Evolutionary conservation across 345 rosid species (phyloP).

Genomic region (Citrus medica): DNA sequence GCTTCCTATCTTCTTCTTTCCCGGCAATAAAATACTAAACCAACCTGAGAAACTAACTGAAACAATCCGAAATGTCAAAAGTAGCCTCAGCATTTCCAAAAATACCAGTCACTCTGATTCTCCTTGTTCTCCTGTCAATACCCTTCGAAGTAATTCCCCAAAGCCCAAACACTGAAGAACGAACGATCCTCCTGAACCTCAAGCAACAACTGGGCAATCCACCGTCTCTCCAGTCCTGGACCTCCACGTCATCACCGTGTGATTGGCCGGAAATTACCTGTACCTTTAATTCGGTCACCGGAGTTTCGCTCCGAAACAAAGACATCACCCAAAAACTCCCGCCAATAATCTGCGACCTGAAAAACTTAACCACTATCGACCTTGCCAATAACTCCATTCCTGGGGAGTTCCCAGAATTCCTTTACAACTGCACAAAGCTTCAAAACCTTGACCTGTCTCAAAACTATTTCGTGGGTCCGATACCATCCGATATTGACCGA

Average conservation of each 20-base stretch:
- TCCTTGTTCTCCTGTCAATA: constrained; percentile 28
- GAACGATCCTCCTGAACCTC: constrained; percentile 46
- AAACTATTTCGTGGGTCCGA: constrained; percentile 58
- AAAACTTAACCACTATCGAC: constrained; percentile 40
- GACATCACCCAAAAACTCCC: constrained; percentile 52
- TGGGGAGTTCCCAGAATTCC: constrained; percentile 53
- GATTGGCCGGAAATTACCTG: constrained; percentile 58
- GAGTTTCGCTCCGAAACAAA: constrained; percentile 24
- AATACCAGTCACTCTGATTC: constrained; percentile 1
- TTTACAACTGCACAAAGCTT: constrained; percentile 66
- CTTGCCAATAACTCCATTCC: constrained; percentile 49
- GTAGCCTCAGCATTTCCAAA: constrained; percentile 14
- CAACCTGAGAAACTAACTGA: background rate
- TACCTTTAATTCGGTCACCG: constrained; percentile 39
- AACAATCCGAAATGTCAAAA: constrained; percentile 31
- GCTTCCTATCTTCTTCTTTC: background rate
- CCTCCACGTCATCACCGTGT: constrained; percentile 55
- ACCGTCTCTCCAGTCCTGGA: constrained; percentile 55
- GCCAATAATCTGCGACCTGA: constrained; percentile 56
- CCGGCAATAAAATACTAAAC: background rate
- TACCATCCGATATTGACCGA: constrained; percentile 59
- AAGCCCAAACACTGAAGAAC: constrained; percentile 23
- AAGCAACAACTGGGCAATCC: constrained; percentile 61
- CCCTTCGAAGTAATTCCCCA: constrained; percentile 54
- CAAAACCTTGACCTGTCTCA: constrained; percentile 52